Percentiles rank a stretch among this genome's conserved stretches.
Evolutionary conservation across 2,329 filamentous ascomycete species (phyloP).

Genomic region (Diaporthe eres): DNA sequence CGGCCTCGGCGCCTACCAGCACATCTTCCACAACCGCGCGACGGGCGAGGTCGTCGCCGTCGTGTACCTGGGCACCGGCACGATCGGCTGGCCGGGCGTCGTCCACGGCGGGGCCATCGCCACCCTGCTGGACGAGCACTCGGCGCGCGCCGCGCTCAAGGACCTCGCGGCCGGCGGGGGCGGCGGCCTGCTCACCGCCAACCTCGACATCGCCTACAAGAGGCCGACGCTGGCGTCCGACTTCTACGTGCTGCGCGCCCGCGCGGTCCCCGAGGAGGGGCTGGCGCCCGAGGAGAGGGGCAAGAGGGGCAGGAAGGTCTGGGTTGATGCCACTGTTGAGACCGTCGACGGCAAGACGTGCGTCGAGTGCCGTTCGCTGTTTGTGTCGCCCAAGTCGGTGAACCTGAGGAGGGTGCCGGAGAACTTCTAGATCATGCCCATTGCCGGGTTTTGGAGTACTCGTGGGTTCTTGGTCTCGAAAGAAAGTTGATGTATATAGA

Average conservation of each 20-base stretch:
- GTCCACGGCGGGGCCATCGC: slow-evolving; percentile 80
- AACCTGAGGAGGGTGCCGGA: slow-evolving; percentile 56
- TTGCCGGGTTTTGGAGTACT: not conserved
- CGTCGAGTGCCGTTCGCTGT: slow-evolving; percentile 71
- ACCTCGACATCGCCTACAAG: slow-evolving; percentile 73
- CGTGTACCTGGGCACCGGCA: slow-evolving; percentile 76
- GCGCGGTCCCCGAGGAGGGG: slow-evolving; percentile 55
- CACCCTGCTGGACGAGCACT: slow-evolving; percentile 77
- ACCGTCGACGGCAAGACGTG: slow-evolving; percentile 67
- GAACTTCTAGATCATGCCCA: slow-evolving; percentile 51
- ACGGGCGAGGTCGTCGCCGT: slow-evolving; percentile 73
- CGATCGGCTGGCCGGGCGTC: slow-evolving; percentile 79
- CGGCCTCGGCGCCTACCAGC: slow-evolving; percentile 66
- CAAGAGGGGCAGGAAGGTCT: slow-evolving; percentile 63
- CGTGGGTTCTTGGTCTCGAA: not conserved
- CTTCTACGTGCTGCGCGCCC: slow-evolving; percentile 74
- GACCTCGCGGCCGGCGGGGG: slow-evolving; percentile 63
- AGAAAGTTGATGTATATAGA: not conserved
- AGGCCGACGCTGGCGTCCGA: slow-evolving; percentile 70
- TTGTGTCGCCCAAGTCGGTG: slow-evolving; percentile 69
- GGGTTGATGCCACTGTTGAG: slow-evolving; percentile 68
- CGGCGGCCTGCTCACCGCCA: slow-evolving; percentile 63
- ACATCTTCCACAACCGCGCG: slow-evolving; percentile 73
- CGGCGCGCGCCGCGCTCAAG: slow-evolving; percentile 73
- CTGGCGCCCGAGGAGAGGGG: slow-evolving; percentile 47